These are phyloP conservation scores for Haplosporangium gracile DNA, from an alignment of 192 early-diverging fungal genomes.

Conservation along the genomic window DNA sequence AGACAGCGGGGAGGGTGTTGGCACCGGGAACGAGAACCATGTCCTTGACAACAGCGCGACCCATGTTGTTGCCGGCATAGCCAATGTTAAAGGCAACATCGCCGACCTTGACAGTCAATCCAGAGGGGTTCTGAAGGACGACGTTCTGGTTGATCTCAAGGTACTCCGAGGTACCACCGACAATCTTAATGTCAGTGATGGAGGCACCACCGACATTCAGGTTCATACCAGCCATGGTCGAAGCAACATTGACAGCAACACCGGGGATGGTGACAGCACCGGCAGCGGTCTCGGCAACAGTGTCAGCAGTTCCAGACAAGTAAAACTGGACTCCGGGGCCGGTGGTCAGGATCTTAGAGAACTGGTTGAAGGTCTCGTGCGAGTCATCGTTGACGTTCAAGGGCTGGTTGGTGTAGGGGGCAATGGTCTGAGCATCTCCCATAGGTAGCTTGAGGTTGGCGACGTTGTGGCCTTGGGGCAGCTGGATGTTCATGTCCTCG, in stretches of 20 bases:
- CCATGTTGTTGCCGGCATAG: slow-evolving; percentile 50
- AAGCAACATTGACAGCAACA: slow-evolving; percentile 63
- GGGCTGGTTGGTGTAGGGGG: slow-evolving; percentile 50
- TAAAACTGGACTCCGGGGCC: slow-evolving; percentile 58
- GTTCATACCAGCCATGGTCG: slow-evolving; percentile 67
- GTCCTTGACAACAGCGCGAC: slow-evolving; percentile 58
- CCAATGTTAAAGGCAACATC: slow-evolving; percentile 60
- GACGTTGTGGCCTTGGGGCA: slow-evolving; percentile 42
- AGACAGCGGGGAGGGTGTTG: slow-evolving; percentile 58
- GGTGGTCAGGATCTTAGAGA: slow-evolving; percentile 64
- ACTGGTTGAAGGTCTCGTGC: slow-evolving; percentile 64
- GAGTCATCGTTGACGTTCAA: slow-evolving; percentile 58
- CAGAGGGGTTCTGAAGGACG: slow-evolving; percentile 64
- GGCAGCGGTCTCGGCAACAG: slow-evolving; percentile 66
- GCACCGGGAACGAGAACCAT: slow-evolving; percentile 61
- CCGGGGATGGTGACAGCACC: slow-evolving; percentile 66
- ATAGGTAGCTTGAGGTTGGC: slow-evolving; percentile 53
- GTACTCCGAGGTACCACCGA: slow-evolving; percentile 63
- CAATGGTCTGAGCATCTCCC: slow-evolving; percentile 54
- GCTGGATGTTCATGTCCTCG: slow-evolving; percentile 64
- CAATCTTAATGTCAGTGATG: slow-evolving; percentile 65
- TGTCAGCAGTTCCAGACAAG: slow-evolving; percentile 66
- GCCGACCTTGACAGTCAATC: slow-evolving; percentile 64
- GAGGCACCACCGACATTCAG: slow-evolving; percentile 62
- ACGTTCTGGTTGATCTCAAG: slow-evolving; percentile 60